phyloP scores from a whole-genome alignment of 2,329 filamentous ascomycete species.

The Allantophomopsis lycopodina region DNA sequence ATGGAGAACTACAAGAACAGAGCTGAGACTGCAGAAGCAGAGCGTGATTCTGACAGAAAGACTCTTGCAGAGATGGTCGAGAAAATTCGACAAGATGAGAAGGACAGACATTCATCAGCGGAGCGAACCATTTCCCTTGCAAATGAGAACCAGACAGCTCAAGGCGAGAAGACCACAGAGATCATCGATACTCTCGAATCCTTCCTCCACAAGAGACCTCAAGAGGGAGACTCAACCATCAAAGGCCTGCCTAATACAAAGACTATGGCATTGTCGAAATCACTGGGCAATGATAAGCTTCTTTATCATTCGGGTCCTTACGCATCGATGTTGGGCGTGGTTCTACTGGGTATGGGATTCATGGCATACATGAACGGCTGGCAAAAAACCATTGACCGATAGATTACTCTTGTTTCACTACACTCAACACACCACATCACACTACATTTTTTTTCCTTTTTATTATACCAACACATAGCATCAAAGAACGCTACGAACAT shows the following conservation, averaged over 20 bases:
- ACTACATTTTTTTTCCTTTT: too few relatives aligned
- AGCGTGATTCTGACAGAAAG: slow-evolving; percentile 58
- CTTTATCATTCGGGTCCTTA: slow-evolving; percentile 53
- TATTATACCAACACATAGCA: too few relatives aligned
- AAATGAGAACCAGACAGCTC: background rate
- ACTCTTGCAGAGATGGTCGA: slow-evolving; percentile 80
- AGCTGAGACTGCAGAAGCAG: slow-evolving; percentile 69
- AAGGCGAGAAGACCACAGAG: background rate
- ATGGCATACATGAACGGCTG: slow-evolving; percentile 83
- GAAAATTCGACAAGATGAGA: slow-evolving; percentile 60
- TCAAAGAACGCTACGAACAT: too few relatives aligned
- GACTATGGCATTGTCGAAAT: slow-evolving; percentile 18
- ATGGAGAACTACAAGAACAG: slow-evolving; percentile 65
- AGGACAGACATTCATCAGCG: slow-evolving; percentile 21
- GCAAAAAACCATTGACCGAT: slow-evolving; percentile 31
- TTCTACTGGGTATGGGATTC: slow-evolving; percentile 66
- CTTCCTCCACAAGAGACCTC: slow-evolving; percentile 5
- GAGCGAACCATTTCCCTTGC: slow-evolving; percentile 8
- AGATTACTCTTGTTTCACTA: background rate
- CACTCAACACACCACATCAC: too few relatives aligned
- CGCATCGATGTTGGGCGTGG: slow-evolving; percentile 70
- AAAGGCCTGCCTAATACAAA: slow-evolving; percentile 8
- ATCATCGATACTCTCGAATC: slow-evolving; percentile 1
- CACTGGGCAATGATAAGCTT: slow-evolving; percentile 28
- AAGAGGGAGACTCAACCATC: too few relatives aligned